Base-by-base conservation (phyloP, 805 yeast genomes). In the Pichia manshurica region DNA sequence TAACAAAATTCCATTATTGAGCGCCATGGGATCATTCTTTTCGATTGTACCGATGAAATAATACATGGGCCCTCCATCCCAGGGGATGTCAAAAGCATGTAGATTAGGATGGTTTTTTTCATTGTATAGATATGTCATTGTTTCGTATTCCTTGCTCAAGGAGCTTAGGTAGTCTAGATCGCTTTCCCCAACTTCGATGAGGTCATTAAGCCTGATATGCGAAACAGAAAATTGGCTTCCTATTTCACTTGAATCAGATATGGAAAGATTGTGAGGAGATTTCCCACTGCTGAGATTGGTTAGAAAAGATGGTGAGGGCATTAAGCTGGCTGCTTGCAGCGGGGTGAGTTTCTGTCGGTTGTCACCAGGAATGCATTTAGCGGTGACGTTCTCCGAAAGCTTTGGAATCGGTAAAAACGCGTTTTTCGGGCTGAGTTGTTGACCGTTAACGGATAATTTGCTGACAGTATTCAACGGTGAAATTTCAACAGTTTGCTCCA, bases 11-110 rank as follows among this genome's bases (percentile, higher is more conserved):
- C 28, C 29, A 20, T 20, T 35, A 13, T 38, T 15, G 0, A 22
- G 8, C 7, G 32, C 12, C 4, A 50, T 15, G 7, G 53, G 50
- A 32, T 51, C 54, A 43, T 46, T 9, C 23, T 41, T 19, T 19
- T 43, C 29, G 36, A 51, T 49, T 13, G 21, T 32, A 6, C 40
- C 36, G 3, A 49, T 19, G 25, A 44, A 49, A 16, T 45, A 42
- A 5, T 45, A 29, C 3, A 43, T 9, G 1, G 49, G 48, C 1
- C 39, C 47, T 8, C 48, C 45, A 17, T 47, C 45, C 44, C 47
- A 46, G 3, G 44, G 35, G 2, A 46, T 29, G 4, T 46, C 46
- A 29, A 51, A 51, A 13, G 16, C 3, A 22, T 45, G 28, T 17
- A 36, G 19, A 20, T 49, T 38, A 20, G 53, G 53, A n/a, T 39